Percentiles rank a stretch among this genome's conserved stretches.
phyloP scores from a whole-genome alignment of 225 moss, liverwort and hornwort species.

The Polytrichum formosum region DNA sequence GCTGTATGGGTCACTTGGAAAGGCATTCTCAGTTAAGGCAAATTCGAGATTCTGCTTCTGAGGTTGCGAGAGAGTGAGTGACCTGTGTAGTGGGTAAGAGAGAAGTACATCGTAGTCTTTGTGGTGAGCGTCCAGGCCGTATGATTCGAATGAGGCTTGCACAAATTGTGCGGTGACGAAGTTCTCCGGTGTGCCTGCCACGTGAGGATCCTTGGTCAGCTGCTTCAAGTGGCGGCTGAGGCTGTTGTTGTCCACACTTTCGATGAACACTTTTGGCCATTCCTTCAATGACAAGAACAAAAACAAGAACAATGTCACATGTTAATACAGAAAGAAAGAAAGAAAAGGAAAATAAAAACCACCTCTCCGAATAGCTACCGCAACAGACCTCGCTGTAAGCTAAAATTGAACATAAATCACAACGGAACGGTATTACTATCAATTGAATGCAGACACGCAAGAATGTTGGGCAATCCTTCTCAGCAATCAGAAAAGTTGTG shows the following conservation, averaged over 20 bases:
- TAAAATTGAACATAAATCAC: too few relatives aligned
- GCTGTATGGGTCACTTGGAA: constrained; percentile 61
- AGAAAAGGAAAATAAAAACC: too few relatives aligned
- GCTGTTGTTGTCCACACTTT: constrained; percentile 62
- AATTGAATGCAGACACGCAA: too few relatives aligned
- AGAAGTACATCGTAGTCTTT: constrained; percentile 77
- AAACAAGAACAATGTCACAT: too few relatives aligned
- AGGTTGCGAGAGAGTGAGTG: constrained; percentile 48
- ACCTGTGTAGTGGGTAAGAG: constrained; percentile 64
- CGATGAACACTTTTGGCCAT: constrained; percentile 46
- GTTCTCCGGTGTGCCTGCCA: constrained; percentile 78
- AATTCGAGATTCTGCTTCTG: constrained; percentile 27
- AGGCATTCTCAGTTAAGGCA: constrained; percentile 45
- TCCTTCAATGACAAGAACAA: constrained; percentile 8
- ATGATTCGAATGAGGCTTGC: constrained; percentile 47
- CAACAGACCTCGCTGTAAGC: too few relatives aligned
- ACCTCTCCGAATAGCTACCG: too few relatives aligned
- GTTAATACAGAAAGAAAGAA: too few relatives aligned
- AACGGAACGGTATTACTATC: too few relatives aligned
- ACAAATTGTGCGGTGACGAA: constrained; percentile 71
- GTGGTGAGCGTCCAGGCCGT: constrained; percentile 69
- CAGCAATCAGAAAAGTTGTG: too few relatives aligned
- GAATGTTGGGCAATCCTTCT: too few relatives aligned
- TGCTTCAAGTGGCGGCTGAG: constrained; percentile 56
- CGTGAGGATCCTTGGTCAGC: constrained; percentile 72